These are phyloP conservation scores for Leccinum boreale DNA, from an alignment of 768 basidiomycete species.

Conservation along the genomic window DNA sequence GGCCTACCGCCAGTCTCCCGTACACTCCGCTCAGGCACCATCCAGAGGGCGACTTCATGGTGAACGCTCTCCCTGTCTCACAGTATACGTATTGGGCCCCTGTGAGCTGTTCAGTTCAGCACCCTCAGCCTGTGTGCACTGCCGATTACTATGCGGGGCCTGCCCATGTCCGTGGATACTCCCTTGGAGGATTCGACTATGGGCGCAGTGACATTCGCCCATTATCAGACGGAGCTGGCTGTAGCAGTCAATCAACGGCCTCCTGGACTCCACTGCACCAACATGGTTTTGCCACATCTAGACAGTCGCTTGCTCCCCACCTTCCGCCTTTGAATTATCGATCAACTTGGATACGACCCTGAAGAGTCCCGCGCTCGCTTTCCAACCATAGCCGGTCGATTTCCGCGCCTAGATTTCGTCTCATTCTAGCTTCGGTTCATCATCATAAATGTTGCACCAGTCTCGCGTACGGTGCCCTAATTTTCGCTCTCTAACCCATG, in stretches of 20 bases:
- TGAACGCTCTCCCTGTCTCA: constrained; percentile 8
- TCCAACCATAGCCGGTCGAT: constrained; percentile 8
- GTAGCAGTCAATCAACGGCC: constrained; percentile 35
- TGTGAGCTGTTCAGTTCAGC: constrained; percentile 40
- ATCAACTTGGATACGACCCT: constrained; percentile 49
- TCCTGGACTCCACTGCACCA: constrained; percentile 44
- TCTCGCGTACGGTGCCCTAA: constrained; percentile 35
- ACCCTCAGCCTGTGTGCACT: constrained; percentile 56
- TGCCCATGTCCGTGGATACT: constrained; percentile 56
- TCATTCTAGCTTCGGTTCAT: constrained; percentile 15
- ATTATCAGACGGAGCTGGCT: constrained; percentile 40
- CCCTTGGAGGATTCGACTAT: constrained; percentile 57
- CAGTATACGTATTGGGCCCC: constrained; percentile 24
- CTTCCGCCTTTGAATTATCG: constrained; percentile 43
- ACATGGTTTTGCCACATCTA: constrained; percentile 39
- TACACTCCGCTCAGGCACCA: constrained; percentile 23
- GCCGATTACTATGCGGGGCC: constrained; percentile 46
- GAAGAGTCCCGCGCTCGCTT: constrained; percentile 20
- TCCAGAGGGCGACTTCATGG: constrained; percentile 13
- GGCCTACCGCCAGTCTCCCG: constrained; percentile 13
- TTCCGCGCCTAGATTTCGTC: constrained; percentile 27
- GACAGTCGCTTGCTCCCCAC: constrained; percentile 43
- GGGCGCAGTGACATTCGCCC: constrained; percentile 45
- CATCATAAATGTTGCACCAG: constrained; percentile 32
- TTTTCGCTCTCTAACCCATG: constrained; percentile 39